Evolutionary conservation across 352 stramenopile species (phyloP).

Genomic region (Phytophthora ohioensis): DNA sequence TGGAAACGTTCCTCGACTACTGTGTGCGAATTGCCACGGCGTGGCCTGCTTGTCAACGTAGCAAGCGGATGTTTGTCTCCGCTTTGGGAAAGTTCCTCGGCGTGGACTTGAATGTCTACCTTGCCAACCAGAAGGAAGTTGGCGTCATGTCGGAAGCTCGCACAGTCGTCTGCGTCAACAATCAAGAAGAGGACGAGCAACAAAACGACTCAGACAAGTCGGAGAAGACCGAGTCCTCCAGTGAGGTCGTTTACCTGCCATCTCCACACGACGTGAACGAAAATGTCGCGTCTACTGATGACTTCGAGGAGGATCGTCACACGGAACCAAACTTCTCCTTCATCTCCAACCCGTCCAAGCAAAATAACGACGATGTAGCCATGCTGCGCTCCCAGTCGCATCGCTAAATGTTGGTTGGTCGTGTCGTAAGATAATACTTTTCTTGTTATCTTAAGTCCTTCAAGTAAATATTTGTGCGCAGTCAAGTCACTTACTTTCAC

Average conservation of each 20-base stretch:
- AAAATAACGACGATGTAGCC: constrained; percentile 3
- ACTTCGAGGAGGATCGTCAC: constrained; percentile 38
- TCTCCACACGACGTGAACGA: constrained; percentile 28
- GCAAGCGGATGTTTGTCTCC: constrained; percentile 46
- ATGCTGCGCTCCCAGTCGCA: constrained; percentile 40
- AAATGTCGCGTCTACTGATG: constrained; percentile 17
- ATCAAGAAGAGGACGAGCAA: constrained; percentile 12
- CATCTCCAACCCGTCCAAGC: constrained; percentile 43
- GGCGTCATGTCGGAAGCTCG: constrained; percentile 17
- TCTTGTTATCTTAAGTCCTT: neutral
- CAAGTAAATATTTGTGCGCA: neutral
- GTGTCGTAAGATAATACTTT: constrained; percentile 20
- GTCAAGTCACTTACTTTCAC: too few species aligned
- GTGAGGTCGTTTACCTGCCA: constrained; percentile 23
- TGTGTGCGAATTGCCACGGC: constrained; percentile 46
- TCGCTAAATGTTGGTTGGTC: constrained; percentile 21
- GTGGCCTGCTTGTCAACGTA: constrained; percentile 63
- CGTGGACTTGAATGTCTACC: constrained; percentile 47
- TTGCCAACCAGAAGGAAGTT: constrained; percentile 32
- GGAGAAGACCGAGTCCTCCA: constrained; percentile 25
- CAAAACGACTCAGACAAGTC: constrained; percentile 12
- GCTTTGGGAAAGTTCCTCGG: constrained; percentile 65
- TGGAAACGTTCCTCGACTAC: constrained; percentile 61
- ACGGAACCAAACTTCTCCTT: constrained; percentile 48
- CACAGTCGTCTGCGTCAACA: constrained; percentile 14